Evolutionary conservation across 1,284 basidiomycete species (phyloP).

Genomic region (Tilletia indica): DNA sequence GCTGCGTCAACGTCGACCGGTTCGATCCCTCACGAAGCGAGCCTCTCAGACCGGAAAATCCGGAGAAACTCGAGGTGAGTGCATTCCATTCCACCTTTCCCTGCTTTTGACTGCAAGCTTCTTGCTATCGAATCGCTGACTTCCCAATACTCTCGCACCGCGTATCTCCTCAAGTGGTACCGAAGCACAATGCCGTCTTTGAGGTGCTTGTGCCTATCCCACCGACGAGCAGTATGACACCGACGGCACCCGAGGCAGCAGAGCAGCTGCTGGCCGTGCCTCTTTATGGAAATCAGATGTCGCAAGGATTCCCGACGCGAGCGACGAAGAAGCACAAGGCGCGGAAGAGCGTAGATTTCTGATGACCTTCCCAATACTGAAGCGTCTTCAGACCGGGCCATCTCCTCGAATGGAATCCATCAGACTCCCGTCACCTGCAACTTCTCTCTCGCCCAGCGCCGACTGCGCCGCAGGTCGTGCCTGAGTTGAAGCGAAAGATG

Average conservation of each 20-base stretch:
- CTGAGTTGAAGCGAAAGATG: no score
- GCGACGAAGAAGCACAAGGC: constrained; percentile 15
- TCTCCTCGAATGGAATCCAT: no score
- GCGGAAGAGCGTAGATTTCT: not conserved
- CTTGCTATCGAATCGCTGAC: no score
- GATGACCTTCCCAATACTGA: not conserved
- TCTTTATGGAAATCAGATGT: constrained; percentile 10
- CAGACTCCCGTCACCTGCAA: no score
- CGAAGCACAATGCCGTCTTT: constrained; percentile 14
- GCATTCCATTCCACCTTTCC: not conserved
- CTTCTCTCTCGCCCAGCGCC: no score
- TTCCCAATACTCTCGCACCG: no score
- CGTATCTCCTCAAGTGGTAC: not conserved
- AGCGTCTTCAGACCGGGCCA: no score
- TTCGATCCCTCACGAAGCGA: not conserved
- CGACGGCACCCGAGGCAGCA: not conserved
- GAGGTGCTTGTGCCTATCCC: not conserved
- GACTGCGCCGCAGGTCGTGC: no score
- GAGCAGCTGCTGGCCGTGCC: not conserved
- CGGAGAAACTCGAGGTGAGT: not conserved
- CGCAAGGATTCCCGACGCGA: constrained; percentile 1
- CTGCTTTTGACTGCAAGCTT: no score
- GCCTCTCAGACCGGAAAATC: not conserved
- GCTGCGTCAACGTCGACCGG: not conserved
- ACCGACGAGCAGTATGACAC: not conserved